A percentile compares a stretch with the other conserved stretches of the same genome.
Conservation (phyloP, 1,284 basidiomycete species). For the Marasmius oreades region DNA sequence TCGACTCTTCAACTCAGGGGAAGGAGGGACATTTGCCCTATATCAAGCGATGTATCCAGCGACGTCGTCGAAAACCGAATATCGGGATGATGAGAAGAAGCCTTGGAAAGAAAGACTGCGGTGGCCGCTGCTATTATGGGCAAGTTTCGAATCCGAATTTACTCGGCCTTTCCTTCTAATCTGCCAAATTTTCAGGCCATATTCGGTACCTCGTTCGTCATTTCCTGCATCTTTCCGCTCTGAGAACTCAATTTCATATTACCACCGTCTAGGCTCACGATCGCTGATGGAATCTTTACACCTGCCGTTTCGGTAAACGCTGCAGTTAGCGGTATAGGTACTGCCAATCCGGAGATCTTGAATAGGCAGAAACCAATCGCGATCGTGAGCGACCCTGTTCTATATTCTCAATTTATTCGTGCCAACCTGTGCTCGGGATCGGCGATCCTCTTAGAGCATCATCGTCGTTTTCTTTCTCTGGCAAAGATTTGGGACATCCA, state of each 20-base stretch:
- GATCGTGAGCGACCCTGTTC: conserved; percentile 36
- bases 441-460: conserved; percentile 39
- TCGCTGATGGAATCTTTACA: conserved; percentile 61
- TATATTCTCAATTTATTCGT: too few species aligned
- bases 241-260: background rate
- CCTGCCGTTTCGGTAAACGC: conserved; percentile 68
- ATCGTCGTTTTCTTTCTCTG: conserved; percentile 54
- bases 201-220: conserved; percentile 37
- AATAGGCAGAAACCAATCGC: conserved; percentile 53
- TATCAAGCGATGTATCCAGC: conserved; percentile 51
- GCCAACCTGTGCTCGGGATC: too few species aligned
- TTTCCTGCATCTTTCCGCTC: background rate
- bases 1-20: conserved; percentile 33
- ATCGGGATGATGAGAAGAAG: conserved; percentile 28
- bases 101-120: conserved; percentile 30
- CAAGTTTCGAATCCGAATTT: conserved; percentile 27
- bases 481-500: conserved; percentile 56
- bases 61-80: conserved; percentile 41
- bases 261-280: conserved; percentile 42
- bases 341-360: conserved; percentile 48
- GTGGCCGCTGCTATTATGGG: conserved; percentile 55
- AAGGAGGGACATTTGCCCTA: conserved; percentile 64
- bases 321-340: conserved; percentile 64
- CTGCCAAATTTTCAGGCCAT: conserved; percentile 13
- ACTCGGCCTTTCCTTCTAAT: background rate